Percentiles rank a stretch among this genome's conserved stretches.
phyloP scores from a whole-genome alignment of 2,329 filamentous ascomycete species.

The Teratosphaeria gauchensis region DNA sequence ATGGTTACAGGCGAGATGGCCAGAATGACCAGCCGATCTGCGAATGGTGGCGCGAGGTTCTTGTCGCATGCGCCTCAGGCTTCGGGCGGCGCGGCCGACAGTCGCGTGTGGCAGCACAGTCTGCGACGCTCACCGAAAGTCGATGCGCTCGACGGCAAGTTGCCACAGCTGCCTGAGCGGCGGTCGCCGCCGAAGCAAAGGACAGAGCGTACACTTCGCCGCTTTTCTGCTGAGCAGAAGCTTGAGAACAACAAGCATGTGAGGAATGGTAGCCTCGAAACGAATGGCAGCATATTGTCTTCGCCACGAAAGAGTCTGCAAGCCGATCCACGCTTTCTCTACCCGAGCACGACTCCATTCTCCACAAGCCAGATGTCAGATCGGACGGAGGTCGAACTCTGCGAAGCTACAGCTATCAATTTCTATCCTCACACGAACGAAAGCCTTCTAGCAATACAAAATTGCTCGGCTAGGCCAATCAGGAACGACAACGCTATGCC shows the following conservation, averaged over 20 bases:
- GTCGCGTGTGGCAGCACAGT: neutral
- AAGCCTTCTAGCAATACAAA: slow-evolving; percentile 55
- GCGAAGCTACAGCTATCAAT: slow-evolving; percentile 51
- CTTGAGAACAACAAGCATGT: slow-evolving; percentile 4
- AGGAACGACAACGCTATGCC: slow-evolving; percentile 4
- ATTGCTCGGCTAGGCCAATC: slow-evolving; percentile 17
- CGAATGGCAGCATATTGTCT: neutral
- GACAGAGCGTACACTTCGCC: neutral
- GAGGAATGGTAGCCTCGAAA: neutral
- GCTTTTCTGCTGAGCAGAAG: neutral
- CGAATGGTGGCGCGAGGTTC: neutral
- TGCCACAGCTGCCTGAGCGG: neutral
- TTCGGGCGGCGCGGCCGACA: neutral
- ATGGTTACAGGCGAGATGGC: neutral
- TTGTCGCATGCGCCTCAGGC: neutral
- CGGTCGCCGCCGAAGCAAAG: neutral
- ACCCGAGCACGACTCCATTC: slow-evolving; percentile 16
- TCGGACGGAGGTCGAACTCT: slow-evolving; percentile 40
- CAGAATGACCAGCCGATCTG: neutral
- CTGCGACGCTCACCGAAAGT: neutral
- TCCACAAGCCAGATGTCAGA: slow-evolving; percentile 19
- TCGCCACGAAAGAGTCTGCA: slow-evolving; percentile 10
- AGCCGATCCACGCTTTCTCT: neutral
- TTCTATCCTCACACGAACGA: slow-evolving; percentile 56
- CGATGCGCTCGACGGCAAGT: neutral